Base-by-base conservation (phyloP, 441 rosid genomes). In the Erodium trifolium region DNA sequence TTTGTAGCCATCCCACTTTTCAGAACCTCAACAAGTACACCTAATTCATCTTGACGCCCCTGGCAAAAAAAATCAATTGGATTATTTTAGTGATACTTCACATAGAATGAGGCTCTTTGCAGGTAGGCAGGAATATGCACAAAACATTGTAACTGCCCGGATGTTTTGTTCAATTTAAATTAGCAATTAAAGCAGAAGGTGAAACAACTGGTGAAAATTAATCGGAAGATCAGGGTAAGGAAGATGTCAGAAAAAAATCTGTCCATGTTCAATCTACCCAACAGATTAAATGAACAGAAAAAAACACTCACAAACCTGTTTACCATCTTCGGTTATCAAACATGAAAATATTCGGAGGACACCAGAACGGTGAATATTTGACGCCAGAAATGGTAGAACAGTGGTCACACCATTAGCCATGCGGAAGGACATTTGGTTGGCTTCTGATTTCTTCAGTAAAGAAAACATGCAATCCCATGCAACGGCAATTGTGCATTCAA, bases 1-100 rank as follows among this genome's bases (percentile, higher is more conserved):
- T 97, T 86, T 75, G 95, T 91, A 74, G 90, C 97, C 94, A 96
- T 96, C 81, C 99, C 98, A 78, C 99, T 88, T 86, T 96, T 96
- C 68, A 96, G 86, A 85, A 93, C 87, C 79, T 96, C 98, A 69
- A 96, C 87, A 80, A 96, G 87, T 35, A 82, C 89, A 29, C 97
- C 91, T 78, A 96, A 75, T 75, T 96, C 99, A 75, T 96, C 99
- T 75, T 90, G 81, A 87, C 93, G 97, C 68, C 74, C 89, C 99
- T 96, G 86, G 72, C 60, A 78, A 68, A 82, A 71, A 57, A 53
- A 70, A 4, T 68, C 8, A 11, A 67, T 63, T 37, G 4, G 13
- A 74, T 68, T 34, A 72, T 63, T 63, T 74, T 37, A 27, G 67
- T 43, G 43, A 66, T 65, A 70, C 62, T 19, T 43, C 68, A 64